Evolutionary conservation across 2,329 filamentous ascomycete genomes (phyloP).

Genomic region (Fusarium humuli): DNA sequence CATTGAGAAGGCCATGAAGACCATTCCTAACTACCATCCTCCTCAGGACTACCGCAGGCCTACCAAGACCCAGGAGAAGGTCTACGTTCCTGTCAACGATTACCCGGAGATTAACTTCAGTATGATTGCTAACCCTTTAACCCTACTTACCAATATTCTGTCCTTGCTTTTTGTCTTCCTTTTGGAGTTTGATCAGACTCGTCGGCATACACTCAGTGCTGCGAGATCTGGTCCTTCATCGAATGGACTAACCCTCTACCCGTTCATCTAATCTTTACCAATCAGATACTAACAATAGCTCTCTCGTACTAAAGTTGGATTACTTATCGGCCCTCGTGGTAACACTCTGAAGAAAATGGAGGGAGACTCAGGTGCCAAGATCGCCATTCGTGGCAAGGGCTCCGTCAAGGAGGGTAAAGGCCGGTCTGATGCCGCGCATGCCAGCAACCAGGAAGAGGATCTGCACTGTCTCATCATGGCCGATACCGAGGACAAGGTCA

Average conservation of each 20-base stretch:
- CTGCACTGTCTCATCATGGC: constrained; percentile 99
- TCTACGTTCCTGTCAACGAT: constrained; percentile 99
- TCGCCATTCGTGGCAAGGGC: constrained; percentile 98
- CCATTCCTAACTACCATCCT: constrained; percentile 98
- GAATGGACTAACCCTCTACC: constrained; percentile 47
- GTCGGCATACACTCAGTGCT: constrained; percentile 48
- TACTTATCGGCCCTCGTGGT: constrained; percentile 99
- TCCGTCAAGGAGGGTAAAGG: constrained; percentile 99
- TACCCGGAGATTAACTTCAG: constrained; percentile 99
- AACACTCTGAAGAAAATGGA: constrained; percentile 99
- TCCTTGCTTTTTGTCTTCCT: constrained; percentile 53
- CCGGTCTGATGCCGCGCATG: constrained; percentile 97
- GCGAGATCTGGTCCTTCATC: constrained; percentile 50
- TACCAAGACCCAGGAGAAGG: constrained; percentile 99
- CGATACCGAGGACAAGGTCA: constrained; percentile 99
- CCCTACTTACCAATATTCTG: constrained; percentile 69
- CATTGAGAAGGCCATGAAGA: constrained; percentile 99
- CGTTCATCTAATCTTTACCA: constrained; percentile 52
- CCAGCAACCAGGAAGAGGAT: constrained; percentile 99
- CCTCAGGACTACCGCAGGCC: constrained; percentile 98
- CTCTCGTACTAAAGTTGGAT: constrained; percentile 91
- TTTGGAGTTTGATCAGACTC: constrained; percentile 61
- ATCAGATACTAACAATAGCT: constrained; percentile 90
- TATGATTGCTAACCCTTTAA: constrained; percentile 99
- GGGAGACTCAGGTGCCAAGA: constrained; percentile 95